Evolutionary conservation across 345 rosid species (phyloP).

Genomic region (Corchorus capsularis): DNA sequence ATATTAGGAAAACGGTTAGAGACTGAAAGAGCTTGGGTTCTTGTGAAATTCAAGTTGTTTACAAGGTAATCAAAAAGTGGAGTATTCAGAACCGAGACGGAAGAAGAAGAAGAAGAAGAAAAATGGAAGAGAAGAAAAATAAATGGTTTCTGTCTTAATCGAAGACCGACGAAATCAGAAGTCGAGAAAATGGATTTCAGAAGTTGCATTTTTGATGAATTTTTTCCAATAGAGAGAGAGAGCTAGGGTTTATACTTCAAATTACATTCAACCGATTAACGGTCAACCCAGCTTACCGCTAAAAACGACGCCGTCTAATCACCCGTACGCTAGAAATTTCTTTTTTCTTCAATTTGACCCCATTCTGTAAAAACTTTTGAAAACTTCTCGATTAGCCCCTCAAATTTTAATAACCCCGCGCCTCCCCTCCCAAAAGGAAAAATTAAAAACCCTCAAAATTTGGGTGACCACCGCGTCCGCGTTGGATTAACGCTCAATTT

Average conservation of each 20-base stretch:
- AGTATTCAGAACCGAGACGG: not conserved
- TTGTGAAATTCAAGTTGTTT: not conserved
- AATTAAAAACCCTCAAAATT: not conserved
- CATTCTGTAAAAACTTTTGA: not conserved
- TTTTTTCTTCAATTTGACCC: not conserved
- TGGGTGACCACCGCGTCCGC: constrained; percentile 9
- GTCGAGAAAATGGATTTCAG: not conserved
- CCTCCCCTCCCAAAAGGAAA: not conserved
- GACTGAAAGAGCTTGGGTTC: constrained; percentile 5
- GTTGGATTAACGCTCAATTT: constrained; percentile 10
- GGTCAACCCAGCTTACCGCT: too few species aligned
- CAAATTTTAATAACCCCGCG: not conserved
- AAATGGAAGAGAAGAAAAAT: not conserved
- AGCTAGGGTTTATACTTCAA: not conserved
- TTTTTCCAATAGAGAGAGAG: not conserved
- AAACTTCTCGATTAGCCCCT: not conserved
- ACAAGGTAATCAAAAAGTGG: constrained; percentile 2
- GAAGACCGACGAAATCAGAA: not conserved
- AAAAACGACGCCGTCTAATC: too few species aligned
- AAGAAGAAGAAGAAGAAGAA: constrained; percentile 3
- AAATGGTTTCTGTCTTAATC: not conserved
- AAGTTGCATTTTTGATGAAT: not conserved
- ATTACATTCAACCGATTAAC: too few species aligned
- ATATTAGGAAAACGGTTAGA: not conserved
- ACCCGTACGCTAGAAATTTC: not conserved